A percentile compares a stretch with the other conserved stretches of the same genome.
Evolutionary conservation across 2,329 filamentous ascomycete genomes (phyloP).

Genomic region (Diaporthe sp.): DNA sequence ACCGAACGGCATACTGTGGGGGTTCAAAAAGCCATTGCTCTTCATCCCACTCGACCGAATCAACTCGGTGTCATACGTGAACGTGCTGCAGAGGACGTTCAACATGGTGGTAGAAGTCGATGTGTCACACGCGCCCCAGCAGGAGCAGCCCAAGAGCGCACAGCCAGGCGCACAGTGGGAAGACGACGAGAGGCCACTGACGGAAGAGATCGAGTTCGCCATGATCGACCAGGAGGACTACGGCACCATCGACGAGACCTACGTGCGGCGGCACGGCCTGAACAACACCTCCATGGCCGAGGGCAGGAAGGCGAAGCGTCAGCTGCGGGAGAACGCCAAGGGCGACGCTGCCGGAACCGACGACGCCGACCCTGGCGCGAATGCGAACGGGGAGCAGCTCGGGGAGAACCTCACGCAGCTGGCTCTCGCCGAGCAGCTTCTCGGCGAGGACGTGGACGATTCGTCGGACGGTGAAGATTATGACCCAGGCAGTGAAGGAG

Average conservation of each 20-base stretch:
- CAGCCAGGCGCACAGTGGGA: slow-evolving; percentile 41
- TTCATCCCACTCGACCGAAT: slow-evolving; percentile 75
- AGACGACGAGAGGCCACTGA: slow-evolving; percentile 52
- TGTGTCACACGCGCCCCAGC: slow-evolving; percentile 44
- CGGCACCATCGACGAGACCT: slow-evolving; percentile 72
- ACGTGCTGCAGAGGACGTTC: slow-evolving; percentile 77
- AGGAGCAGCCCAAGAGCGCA: slow-evolving; percentile 4
- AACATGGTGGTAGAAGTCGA: slow-evolving; percentile 76
- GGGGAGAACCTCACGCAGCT: slow-evolving; percentile 61
- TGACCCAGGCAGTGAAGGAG: no score
- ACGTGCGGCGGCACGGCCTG: slow-evolving; percentile 71
- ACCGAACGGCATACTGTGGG: slow-evolving; percentile 77
- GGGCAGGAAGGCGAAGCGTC: slow-evolving; percentile 74
- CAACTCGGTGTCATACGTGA: slow-evolving; percentile 76
- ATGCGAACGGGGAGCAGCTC: slow-evolving; percentile 55
- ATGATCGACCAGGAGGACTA: slow-evolving; percentile 81
- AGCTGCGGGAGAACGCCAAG: slow-evolving; percentile 72
- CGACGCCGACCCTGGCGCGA: slow-evolving; percentile 48
- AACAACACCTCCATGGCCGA: slow-evolving; percentile 79
- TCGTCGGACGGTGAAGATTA: slow-evolving; percentile 75
- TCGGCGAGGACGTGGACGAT: slow-evolving; percentile 74
- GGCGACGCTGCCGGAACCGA: slow-evolving; percentile 53
- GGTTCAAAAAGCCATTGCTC: slow-evolving; percentile 77
- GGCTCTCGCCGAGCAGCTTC: slow-evolving; percentile 65
- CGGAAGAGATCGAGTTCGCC: slow-evolving; percentile 75